Conservation (phyloP, 768 basidiomycete species). For the Cystobasidium onofrii region DNA sequence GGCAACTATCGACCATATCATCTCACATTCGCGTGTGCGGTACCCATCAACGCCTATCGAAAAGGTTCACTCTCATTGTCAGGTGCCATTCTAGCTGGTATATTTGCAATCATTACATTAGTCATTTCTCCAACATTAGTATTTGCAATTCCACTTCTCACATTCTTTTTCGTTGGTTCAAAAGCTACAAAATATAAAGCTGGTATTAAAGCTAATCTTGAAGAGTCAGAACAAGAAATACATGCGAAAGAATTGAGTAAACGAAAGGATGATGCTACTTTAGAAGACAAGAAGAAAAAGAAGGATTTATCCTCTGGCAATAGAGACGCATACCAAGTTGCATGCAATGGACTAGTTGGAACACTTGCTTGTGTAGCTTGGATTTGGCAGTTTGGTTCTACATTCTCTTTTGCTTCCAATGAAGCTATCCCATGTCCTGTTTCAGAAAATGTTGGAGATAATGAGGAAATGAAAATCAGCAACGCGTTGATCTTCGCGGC, state of each 20-base stretch:
- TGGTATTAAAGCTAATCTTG: background rate
- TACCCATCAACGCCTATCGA: conserved; percentile 13
- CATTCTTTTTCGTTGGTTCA: conserved; percentile 19
- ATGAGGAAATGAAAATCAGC: background rate
- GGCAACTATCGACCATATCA: conserved; percentile 2
- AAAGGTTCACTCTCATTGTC: conserved; percentile 12
- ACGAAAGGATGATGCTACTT: background rate
- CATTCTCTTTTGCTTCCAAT: background rate
- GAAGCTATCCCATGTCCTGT: background rate
- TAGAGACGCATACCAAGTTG: conserved; percentile 17
- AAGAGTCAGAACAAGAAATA: conserved; percentile 1
- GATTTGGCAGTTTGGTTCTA: background rate
- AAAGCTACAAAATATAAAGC: conserved; percentile 25
- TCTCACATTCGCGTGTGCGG: background rate
- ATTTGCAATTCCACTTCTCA: conserved; percentile 13
- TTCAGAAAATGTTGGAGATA: background rate
- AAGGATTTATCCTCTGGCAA: conserved; percentile 15
- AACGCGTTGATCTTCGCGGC: conserved; percentile 1
- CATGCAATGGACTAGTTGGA: conserved; percentile 19
- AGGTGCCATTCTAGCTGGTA: conserved; percentile 4
- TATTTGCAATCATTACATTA: conserved; percentile 5
- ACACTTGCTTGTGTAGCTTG: conserved; percentile 11
- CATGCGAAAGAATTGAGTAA: background rate
- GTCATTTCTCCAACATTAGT: conserved; percentile 3
- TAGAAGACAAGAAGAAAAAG: background rate